These are phyloP conservation scores for Coemansia sp. DNA, from an alignment of 192 early-diverging fungal species.

Conservation along the genomic window DNA sequence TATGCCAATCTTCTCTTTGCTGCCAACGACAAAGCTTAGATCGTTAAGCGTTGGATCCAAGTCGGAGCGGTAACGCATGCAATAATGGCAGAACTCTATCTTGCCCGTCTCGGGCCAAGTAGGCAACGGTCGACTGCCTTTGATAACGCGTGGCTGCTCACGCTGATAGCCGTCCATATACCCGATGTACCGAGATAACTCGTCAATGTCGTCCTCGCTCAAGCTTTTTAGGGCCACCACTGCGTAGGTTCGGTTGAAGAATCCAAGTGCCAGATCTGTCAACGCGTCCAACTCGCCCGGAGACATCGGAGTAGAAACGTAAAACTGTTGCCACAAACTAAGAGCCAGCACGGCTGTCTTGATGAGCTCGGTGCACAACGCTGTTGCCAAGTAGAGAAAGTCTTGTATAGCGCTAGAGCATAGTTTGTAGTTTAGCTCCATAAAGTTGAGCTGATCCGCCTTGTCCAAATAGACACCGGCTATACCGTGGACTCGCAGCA, in stretches of 20 bases:
- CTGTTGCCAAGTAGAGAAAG: not conserved
- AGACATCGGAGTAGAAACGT: not conserved
- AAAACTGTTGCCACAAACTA: not conserved
- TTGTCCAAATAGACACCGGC: not conserved
- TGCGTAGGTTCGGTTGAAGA: not conserved
- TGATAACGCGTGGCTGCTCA: constrained; percentile 67
- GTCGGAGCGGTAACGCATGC: constrained; percentile 16
- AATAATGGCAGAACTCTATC: constrained; percentile 57
- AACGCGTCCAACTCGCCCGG: constrained; percentile 15
- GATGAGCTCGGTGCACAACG: not conserved
- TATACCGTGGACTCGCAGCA: constrained; percentile 15
- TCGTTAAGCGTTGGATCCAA: constrained; percentile 18
- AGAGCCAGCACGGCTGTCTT: not conserved
- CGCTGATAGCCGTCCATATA: not conserved
- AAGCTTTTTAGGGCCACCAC: too few relatives aligned
- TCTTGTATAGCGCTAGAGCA: not conserved
- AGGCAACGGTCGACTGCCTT: constrained; percentile 51
- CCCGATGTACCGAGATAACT: not conserved
- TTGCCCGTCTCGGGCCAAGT: constrained; percentile 71
- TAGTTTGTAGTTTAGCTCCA: not conserved
- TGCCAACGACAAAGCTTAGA: constrained; percentile 59
- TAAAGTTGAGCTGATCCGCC: not conserved
- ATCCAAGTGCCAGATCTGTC: not conserved
- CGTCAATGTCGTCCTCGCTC: not conserved
- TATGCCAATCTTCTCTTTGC: constrained; percentile 75